Percentiles rank a stretch among this genome's conserved stretches.
Conservation (phyloP, 1,284 basidiomycete genomes). For the Heterobasidion occidentale region DNA sequence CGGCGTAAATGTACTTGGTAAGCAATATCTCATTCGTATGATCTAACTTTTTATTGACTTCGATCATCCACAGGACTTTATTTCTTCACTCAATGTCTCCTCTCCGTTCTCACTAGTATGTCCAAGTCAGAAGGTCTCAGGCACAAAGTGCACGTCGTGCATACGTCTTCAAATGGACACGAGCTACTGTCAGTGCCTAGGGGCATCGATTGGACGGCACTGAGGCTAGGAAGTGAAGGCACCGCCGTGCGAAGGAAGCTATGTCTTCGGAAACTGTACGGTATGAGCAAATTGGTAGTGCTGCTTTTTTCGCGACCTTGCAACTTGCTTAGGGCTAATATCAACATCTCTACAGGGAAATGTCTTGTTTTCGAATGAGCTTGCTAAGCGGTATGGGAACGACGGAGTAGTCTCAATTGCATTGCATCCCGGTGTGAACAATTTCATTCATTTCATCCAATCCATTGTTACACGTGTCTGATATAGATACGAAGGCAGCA, state of each 20-base stretch:
- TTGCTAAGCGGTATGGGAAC: conserved; percentile 21
- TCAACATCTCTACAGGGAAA: conserved; percentile 21
- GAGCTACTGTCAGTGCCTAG: not conserved
- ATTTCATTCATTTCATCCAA: not conserved
- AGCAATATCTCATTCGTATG: not conserved
- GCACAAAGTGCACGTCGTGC: conserved; percentile 25
- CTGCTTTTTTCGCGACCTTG: not conserved
- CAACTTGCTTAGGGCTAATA: not conserved
- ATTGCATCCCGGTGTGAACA: conserved; percentile 26
- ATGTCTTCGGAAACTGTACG: conserved; percentile 25
- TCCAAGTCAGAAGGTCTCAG: conserved; percentile 15
- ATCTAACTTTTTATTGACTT: not conserved
- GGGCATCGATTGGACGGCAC: conserved; percentile 5
- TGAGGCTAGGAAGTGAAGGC: conserved; percentile 1
- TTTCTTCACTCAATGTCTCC: conserved; percentile 29
- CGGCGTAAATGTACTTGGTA: conserved; percentile 28
- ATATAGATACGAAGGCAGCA: not conserved
- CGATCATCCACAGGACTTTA: conserved; percentile 18
- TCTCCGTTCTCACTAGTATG: conserved; percentile 26
- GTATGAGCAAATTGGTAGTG: conserved; percentile 34
- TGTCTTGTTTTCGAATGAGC: conserved; percentile 27
- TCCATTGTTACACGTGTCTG: not conserved
- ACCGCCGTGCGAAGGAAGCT: conserved; percentile 17
- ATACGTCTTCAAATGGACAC: conserved; percentile 5
- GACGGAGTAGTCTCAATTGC: conserved; percentile 28